These are phyloP conservation scores for Calocybe gambosa DNA, from an alignment of 1,284 basidiomycete genomes.

Conservation along the genomic window DNA sequence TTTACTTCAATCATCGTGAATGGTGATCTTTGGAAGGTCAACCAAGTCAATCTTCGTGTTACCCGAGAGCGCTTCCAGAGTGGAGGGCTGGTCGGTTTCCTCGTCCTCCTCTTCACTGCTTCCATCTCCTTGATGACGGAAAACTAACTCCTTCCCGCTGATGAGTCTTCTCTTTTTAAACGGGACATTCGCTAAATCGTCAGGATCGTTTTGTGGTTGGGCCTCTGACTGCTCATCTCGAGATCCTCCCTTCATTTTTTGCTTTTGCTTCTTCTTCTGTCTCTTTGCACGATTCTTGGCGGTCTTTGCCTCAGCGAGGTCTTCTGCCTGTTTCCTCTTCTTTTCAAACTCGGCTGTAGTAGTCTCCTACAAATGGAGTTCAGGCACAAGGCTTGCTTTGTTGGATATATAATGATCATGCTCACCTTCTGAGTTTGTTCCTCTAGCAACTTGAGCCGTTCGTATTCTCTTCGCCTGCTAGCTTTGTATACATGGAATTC, in stretches of 20 bases:
- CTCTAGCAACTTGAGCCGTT: constrained; percentile 88
- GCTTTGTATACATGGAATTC: constrained; percentile 99
- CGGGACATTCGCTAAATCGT: constrained; percentile 9
- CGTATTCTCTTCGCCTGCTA: constrained; percentile 88
- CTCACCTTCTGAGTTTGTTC: constrained; percentile 72
- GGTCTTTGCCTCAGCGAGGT: constrained; percentile 76
- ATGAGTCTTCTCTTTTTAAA: constrained; percentile 31
- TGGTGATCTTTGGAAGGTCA: constrained; percentile 36
- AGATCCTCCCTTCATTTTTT: constrained; percentile 37
- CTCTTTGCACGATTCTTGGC: constrained; percentile 89
- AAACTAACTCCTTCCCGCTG: constrained; percentile 54
- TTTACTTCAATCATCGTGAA: constrained; percentile 49
- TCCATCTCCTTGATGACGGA: constrained; percentile 48
- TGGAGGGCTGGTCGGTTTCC: constrained; percentile 8
- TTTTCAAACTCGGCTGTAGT: constrained; percentile 61
- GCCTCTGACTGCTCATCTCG: constrained; percentile 15
- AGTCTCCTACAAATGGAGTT: constrained; percentile 45
- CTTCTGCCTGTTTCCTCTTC: constrained; percentile 59
- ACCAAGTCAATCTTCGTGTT: constrained; percentile 15
- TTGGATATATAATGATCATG: neutral
- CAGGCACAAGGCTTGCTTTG: neutral
- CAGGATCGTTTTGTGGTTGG: constrained; percentile 1
- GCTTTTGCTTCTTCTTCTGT: constrained; percentile 80
- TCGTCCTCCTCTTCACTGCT: constrained; percentile 31
- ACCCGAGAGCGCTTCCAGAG: constrained; percentile 5